Base-by-base conservation (phyloP, 805 yeast species). In the Citeromyces matritensis region DNA sequence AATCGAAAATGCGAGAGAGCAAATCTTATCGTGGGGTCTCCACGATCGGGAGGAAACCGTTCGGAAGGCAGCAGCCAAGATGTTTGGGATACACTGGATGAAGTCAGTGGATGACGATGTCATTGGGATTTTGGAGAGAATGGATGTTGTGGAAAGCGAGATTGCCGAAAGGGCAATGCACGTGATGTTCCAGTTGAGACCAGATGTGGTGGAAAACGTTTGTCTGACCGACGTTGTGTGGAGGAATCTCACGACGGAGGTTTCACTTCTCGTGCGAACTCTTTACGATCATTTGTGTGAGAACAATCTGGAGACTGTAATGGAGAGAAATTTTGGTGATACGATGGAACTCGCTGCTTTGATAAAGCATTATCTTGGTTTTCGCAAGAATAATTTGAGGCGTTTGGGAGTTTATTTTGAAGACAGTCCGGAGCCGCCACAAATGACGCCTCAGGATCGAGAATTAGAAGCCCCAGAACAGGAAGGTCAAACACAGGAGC, bases 1-100 rank as follows among this genome's bases (percentile, higher is more conserved):
- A 7, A 56, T 83, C 7, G 66, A 63, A 23, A 57, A 58, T 6
- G 58, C 67, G 23, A 58, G 95, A 27, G 88, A 80, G 35, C 64
- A 67, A 33, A 49, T 91, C 15, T 58, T 91, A 13, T 60, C 64
- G 27, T 81, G 94, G 84, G 97, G 98, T 3, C 60, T 88, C 31
- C 73, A 71, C 38, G 98, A 88, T 51, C 69, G 96, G 40, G 95
- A 86, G 39, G 71, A 63, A 4, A 41, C 60, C 5, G 96, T 91
- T 1, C 58, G 71, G 39, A 58, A 57, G 17, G 88, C 95, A 0
- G 84, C 95, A 4, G 53, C 64, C 1, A 67, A 69, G 38, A 65
- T 85, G 73, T 60, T 91, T 29, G 64, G 81, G 3, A 55, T 58
- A 17, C 65, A 65, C 28, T 91, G 97, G 97, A 63, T 80, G 31